phyloP scores from a whole-genome alignment of 441 rosid species.

The Flueggea neowawraea region DNA sequence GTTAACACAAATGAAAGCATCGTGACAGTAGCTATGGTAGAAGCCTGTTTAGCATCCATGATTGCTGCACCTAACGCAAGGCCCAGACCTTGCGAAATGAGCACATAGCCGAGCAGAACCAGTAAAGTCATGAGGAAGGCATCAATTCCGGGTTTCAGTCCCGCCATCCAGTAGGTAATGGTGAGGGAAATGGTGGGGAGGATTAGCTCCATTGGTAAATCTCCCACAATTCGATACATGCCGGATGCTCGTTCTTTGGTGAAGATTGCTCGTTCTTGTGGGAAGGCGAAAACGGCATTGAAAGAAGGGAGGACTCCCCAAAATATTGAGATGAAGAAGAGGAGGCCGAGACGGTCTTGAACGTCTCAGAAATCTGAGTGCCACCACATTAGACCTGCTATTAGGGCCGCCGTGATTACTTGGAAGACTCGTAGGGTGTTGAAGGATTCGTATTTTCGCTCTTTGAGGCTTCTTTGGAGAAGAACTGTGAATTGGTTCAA shows the following conservation, averaged over 20 bases:
- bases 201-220: conserved; percentile 84
- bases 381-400: conserved; percentile 91
- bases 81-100: conserved; percentile 89
- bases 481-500: conserved; percentile 70
- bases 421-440: conserved; percentile 70
- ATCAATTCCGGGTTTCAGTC: conserved; percentile 46
- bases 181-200: conserved; percentile 71
- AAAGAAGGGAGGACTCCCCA: conserved; percentile 97
- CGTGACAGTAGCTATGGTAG: conserved; percentile 76
- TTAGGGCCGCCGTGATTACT: conserved; percentile 57
- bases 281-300: conserved; percentile 77
- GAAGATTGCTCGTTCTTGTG: conserved; percentile 85
- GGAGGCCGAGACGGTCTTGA: conserved; percentile 84
- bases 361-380: conserved; percentile 58
- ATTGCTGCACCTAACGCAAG: conserved; percentile 77
- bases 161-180: conserved; percentile 81
- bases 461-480: conserved; percentile 77
- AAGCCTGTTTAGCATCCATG: conserved; percentile 92
- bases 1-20: conserved; percentile 86
- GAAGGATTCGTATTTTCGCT: conserved; percentile 80
- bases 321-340: conserved; percentile 77
- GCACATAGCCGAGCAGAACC: conserved; percentile 67
- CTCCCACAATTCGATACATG: conserved; percentile 82
- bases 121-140: conserved; percentile 55
- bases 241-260: conserved; percentile 75